Evolutionary conservation across 208 protist genomes (phyloP), one percentile per base, ranked within the genome.

Genomic region (Wallacemonas sp.): DNA sequence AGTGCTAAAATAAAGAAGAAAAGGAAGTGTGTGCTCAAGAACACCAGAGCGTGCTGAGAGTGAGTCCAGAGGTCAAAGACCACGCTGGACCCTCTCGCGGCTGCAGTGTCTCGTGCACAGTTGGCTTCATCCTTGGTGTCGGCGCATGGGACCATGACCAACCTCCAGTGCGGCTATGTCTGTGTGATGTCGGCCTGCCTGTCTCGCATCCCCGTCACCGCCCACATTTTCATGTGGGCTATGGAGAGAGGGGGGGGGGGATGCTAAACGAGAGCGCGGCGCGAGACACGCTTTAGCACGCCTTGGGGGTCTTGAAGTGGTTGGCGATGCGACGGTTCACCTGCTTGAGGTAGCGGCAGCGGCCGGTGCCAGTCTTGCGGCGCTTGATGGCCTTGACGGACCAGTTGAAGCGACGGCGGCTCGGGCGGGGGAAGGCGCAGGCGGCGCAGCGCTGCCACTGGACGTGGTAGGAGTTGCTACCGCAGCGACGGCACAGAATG

Each of bases 401-500:
- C 98, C 98, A 99, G 88, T 98, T 98, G 88, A 95, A 98, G 89
- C 89, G 94, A 74, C 99, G 89, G 75, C 97, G 94, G 71, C 95
- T 96, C 32, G 98, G 74, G 42, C 92, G 83, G 46, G 99, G 99
- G 91, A 97, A 99, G 57, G 91, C 98, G 86, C 99, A 99, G 55
- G 98, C 94, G 72, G 93, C 90, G 87, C 99, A 99, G 29, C 77
- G 89, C 77, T 95, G 82, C 94, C 99, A 99, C 92, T 99, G 97
- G 55, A 98, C 89, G 85, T 99, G 98, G 85, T 97, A 99, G 10
- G 98, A 85, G 67, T 97, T 89, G 52, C 84, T 75, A 54, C 98
- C 98, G 83, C 99, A 99, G 77, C 99, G 92, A 64, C 89, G 81
- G 94, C 99, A 99, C 61, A 98, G 77, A 62, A 87, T 98, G 92